These are phyloP conservation scores for Fusarium incarnatum DNA, from an alignment of 2,329 filamentous ascomycete species.

Conservation along the genomic window DNA sequence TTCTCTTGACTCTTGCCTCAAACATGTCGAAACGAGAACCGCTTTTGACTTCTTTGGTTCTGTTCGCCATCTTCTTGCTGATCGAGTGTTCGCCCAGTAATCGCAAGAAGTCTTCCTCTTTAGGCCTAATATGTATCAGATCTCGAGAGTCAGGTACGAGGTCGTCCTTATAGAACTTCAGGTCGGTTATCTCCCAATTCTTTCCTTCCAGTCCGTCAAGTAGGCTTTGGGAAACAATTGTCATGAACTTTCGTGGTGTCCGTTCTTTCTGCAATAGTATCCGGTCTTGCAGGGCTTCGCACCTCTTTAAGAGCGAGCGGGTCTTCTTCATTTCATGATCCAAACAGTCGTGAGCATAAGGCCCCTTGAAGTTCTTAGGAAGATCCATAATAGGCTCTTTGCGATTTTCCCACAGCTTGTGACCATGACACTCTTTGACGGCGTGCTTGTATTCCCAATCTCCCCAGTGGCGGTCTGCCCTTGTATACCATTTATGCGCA, in stretches of 20 bases:
- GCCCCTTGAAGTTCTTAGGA: slow-evolving; percentile 44
- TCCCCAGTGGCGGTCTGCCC: slow-evolving; percentile 37
- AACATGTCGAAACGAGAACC: slow-evolving; percentile 30
- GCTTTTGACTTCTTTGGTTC: background rate
- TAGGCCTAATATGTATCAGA: slow-evolving; percentile 32
- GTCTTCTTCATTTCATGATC: slow-evolving; percentile 43
- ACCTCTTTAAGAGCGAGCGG: slow-evolving; percentile 22
- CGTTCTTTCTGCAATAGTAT: slow-evolving; percentile 23
- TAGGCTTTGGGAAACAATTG: slow-evolving; percentile 12
- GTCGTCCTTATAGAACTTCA: slow-evolving; percentile 30
- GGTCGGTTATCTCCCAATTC: background rate
- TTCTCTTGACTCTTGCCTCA: slow-evolving; percentile 35
- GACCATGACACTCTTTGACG: slow-evolving; percentile 32
- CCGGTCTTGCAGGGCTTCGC: slow-evolving; percentile 15
- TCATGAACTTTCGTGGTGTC: slow-evolving; percentile 37
- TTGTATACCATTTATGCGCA: slow-evolving; percentile 40
- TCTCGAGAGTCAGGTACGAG: background rate
- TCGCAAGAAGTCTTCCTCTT: slow-evolving; percentile 41
- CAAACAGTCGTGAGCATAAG: slow-evolving; percentile 34
- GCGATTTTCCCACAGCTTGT: slow-evolving; percentile 5
- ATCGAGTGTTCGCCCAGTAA: slow-evolving; percentile 37
- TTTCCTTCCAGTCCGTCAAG: slow-evolving; percentile 17
- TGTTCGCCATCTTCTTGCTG: slow-evolving; percentile 9
- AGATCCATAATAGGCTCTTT: slow-evolving; percentile 40
- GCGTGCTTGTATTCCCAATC: slow-evolving; percentile 28